These are phyloP conservation scores for Venturia nashicola DNA, from an alignment of 2,329 filamentous ascomycete genomes.

Conservation along the genomic window DNA sequence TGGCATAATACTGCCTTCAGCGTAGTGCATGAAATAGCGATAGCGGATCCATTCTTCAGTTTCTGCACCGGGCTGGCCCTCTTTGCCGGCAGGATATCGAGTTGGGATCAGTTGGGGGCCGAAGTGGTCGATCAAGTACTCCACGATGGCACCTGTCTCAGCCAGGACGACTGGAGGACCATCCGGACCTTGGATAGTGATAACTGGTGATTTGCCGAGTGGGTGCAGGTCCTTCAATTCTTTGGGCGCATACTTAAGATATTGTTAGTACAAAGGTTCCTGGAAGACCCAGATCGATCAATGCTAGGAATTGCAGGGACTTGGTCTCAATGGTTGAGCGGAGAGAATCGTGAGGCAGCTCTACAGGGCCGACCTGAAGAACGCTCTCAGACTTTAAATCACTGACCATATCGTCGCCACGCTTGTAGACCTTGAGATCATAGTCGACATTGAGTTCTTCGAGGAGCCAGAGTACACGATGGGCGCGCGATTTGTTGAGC, in stretches of 20 bases:
- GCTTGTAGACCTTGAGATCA: conserved; percentile 65
- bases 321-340: not conserved
- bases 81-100: conserved; percentile 39
- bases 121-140: conserved; percentile 68
- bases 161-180: conserved; percentile 52
- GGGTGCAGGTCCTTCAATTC: conserved; percentile 70
- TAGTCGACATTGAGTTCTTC: conserved; percentile 73
- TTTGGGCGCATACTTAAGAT: conserved; percentile 51
- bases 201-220: conserved; percentile 73
- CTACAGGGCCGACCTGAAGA: not conserved
- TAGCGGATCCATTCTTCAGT: conserved; percentile 49
- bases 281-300: not conserved
- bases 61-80: conserved; percentile 44
- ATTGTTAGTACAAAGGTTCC: not conserved
- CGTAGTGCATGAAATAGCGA: conserved; percentile 67
- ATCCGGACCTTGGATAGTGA: conserved; percentile 47
- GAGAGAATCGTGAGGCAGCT: not conserved
- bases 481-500: conserved; percentile 60
- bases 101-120: conserved; percentile 38
- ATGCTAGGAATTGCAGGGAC: not conserved
- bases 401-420: conserved; percentile 4
- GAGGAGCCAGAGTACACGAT: conserved; percentile 75
- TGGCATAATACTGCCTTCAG: conserved; percentile 73
- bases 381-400: conserved; percentile 57
- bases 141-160: conserved; percentile 69